phyloP scores from a whole-genome alignment of 257 asterid species.

The Plantago ovata region DNA sequence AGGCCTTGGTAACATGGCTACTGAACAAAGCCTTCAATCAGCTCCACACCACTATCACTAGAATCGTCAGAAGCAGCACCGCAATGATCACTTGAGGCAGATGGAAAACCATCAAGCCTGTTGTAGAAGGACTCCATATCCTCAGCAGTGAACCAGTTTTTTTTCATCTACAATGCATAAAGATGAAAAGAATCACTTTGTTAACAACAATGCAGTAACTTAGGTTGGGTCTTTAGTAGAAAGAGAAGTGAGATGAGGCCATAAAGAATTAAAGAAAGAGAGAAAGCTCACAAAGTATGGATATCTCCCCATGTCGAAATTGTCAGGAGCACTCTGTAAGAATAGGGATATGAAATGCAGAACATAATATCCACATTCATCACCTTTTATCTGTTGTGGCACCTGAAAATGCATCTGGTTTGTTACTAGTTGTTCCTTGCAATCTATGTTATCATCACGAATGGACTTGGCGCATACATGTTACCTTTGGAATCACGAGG shows the following conservation, averaged over 20 bases:
- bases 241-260: neutral
- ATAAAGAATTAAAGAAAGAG: neutral
- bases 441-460: neutral
- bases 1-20: neutral
- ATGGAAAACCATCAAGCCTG: slow-evolving; percentile 25
- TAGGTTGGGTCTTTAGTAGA: neutral
- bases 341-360: slow-evolving; percentile 44
- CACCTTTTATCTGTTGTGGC: slow-evolving; percentile 58
- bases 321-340: slow-evolving; percentile 53
- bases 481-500: slow-evolving; percentile 56
- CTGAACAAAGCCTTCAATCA: slow-evolving; percentile 1
- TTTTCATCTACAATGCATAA: slow-evolving; percentile 41
- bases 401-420: slow-evolving; percentile 34
- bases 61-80: slow-evolving; percentile 21
- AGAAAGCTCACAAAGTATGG: slow-evolving; percentile 60
- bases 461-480: neutral
- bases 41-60: slow-evolving; percentile 15
- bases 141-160: slow-evolving; percentile 48
- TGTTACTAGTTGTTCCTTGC: slow-evolving; percentile 1
- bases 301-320: slow-evolving; percentile 46
- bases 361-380: slow-evolving; percentile 57
- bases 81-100: slow-evolving; percentile 1
- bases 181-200: neutral
- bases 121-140: slow-evolving; percentile 41
- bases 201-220: neutral